Base-by-base conservation (phyloP, 441 rosid genomes). In the Dalechampia spathulata region DNA sequence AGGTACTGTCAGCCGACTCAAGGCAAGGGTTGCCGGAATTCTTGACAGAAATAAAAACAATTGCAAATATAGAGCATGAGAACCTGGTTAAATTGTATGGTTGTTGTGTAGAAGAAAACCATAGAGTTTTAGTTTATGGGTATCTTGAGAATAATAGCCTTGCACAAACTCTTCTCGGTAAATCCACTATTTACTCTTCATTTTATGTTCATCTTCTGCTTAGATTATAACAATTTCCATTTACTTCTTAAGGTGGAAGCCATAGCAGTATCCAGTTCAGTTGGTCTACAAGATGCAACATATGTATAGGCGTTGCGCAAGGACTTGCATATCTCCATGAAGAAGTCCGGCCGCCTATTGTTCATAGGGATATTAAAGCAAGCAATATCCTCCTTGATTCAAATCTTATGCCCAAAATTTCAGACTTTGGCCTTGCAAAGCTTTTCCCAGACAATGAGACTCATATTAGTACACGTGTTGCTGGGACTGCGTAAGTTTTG, bases 401-500 rank as follows among this genome's bases (percentile, higher is more conserved):
- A 55, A 25, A 76, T 52, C 81, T 82, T 32, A 57, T 17, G 39
- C 84, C 92, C 51, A 82, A 73, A 68, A 85, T 85, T 64, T 78
- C 92, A 8, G 92, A 82, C 71, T 85, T 85, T 55, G 92, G 92
- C 58, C 84, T 85, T 17, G 88, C 92, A 7, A 85, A 82, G 70
- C 76, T 82, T 58, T 76, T 85, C 69, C 92, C 92, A 1, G 30
- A 70, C 48, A 63, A 81, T 56, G 14, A 63, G 64, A 85, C 92
- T 52, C 92, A 85, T 41, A 61, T 85, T 30, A 82, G 88, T 23
- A 82, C 92, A 20, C 78, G 83, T 6, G 88, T 85, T 52, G 88
- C 92, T 2, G 92, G 92, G 63, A 85, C 88, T 8, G 69, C 51
- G 88, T 85, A 59, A 79, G 88, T 30, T 72, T 54, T 39, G 16